Evolutionary conservation across 2,329 filamentous ascomycete genomes (phyloP), one percentile per base, ranked within the genome.

Genomic region (Dothistroma septosporum): DNA sequence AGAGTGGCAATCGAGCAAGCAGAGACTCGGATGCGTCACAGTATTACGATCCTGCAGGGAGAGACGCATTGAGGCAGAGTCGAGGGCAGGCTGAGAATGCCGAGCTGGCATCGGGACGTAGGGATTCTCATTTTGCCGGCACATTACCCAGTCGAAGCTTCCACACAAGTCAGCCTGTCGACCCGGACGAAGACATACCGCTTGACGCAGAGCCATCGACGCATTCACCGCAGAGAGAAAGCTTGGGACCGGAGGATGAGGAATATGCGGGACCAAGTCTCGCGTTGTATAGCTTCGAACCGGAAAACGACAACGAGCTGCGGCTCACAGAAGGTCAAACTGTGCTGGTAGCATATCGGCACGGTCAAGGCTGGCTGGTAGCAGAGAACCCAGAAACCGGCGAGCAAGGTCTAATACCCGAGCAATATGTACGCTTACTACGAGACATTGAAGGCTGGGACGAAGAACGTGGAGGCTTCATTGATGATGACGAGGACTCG

Each of bases 231-330:
- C 67, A 70, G 50, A 65, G 71, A 12, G 65, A 67, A 35, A 69
- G 65, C 53, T 67, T 72, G 55, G 68, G 72, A 85, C 90, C 86
- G 4, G 91, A 94, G 46, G 73, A 75, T 53, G 94, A 97, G 74
- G 93, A 97, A 77, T 97, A 97, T 85, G 92, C 97, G 72, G 94
- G 94, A 53, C 96, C 96, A 74, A 92, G 92, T 11, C 91, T 99
- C 31, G 94, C 94, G 7, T 81, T 99, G 22, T 99, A 96, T 73
- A 92, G 97, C 73, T 99, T 99, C 76, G 87, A 87, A 68, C 85
- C 92, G 33, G 93, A 97, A 76, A 97, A 97, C 74, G 92, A 97
- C 74, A 99, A 97, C 73, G 94, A 99, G 76, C 79, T 99, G 60
- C 91, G 92, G 4, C 79, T 99, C 52, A 87, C 91, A 0, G 94